Percentiles rank a stretch among this genome's conserved stretches.
phyloP scores from a whole-genome alignment of 768 basidiomycete species.

The Termitomyces sp. region DNA sequence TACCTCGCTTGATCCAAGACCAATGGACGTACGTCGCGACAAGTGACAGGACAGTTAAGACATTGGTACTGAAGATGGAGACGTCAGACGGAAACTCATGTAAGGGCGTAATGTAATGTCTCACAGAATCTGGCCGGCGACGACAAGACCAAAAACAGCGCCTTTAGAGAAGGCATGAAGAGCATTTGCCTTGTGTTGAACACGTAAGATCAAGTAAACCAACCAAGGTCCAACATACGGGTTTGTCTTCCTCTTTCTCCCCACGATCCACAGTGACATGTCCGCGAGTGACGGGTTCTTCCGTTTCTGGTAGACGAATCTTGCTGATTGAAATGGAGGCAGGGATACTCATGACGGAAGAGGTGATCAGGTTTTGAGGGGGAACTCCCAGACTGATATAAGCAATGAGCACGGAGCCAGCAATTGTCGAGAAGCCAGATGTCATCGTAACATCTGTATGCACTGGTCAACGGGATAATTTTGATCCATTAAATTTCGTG shows the following conservation, averaged over 20 bases:
- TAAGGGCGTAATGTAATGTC: constrained; percentile 19
- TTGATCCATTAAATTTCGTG: not conserved
- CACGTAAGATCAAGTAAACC: not conserved
- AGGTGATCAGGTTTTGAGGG: constrained; percentile 75
- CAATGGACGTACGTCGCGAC: constrained; percentile 48
- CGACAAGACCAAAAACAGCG: constrained; percentile 78
- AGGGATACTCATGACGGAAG: constrained; percentile 93
- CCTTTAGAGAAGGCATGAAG: constrained; percentile 89
- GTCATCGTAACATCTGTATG: constrained; percentile 72
- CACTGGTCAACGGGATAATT: not conserved
- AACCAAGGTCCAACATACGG: constrained; percentile 32
- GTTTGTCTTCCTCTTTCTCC: constrained; percentile 45
- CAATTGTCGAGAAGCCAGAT: constrained; percentile 90
- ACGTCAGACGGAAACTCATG: constrained; percentile 1
- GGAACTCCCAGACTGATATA: constrained; percentile 81
- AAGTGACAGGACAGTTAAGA: constrained; percentile 80
- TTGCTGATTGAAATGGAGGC: constrained; percentile 93
- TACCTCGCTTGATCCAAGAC: not conserved
- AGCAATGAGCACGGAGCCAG: constrained; percentile 83
- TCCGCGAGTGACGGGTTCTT: constrained; percentile 85
- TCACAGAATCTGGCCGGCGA: constrained; percentile 85
- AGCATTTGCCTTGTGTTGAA: constrained; percentile 53
- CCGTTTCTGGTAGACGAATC: constrained; percentile 78
- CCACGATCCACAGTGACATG: constrained; percentile 79
- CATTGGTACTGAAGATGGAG: constrained; percentile 55